Base-by-base conservation (phyloP, 179 eudicot genomes). In the Camellia oleifera region DNA sequence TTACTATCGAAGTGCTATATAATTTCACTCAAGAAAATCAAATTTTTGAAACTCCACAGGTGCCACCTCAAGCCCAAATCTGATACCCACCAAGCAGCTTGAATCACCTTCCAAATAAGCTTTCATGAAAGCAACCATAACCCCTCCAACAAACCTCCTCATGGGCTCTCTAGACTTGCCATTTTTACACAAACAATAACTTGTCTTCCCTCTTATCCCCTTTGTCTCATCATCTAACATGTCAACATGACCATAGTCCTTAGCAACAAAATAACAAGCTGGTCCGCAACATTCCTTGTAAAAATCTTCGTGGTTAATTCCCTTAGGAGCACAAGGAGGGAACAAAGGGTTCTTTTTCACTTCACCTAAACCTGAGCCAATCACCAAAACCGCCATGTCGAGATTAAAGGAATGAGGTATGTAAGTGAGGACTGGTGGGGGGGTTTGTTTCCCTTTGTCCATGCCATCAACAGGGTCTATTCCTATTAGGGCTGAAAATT, bases 381-480 rank as follows among this genome's bases (percentile, higher is more conserved):
- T 81, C 0, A 93, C 85, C 73, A 90, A 54, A 32, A 84, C 86
- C 0, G 90, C 85, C 79, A 84, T 84, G 44, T 81, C 81, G 0
- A 93, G 84, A 32, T 90, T 74, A 65, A 93, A 93, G 11, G 94
- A 92, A 2, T 75, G 84, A n/a, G 98, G 92, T 10, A 74, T 58
- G 69, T 92, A 88, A n/a, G 91, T 86, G n/a, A 93, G 87, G 0
- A 93, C 87, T 1, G 84, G 86, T 1, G 98, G 98, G 0, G 87
- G 85, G 4, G 94, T 92, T 77, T 93, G 97, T 8, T 83, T 88
- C 2, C 92, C 92, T 73, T 76, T 82, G 74, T 82, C 90, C 87
- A 83, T 86, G n/a, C 98, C 97, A 68, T 90, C 98, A 10, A 93
- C 98, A 0, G 98, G 98, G 65, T 93, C 98, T 4, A 93, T 80